These are phyloP conservation scores for Xylaria acuta DNA, from an alignment of 495 filamentous ascomycete genomes.

Conservation along the genomic window DNA sequence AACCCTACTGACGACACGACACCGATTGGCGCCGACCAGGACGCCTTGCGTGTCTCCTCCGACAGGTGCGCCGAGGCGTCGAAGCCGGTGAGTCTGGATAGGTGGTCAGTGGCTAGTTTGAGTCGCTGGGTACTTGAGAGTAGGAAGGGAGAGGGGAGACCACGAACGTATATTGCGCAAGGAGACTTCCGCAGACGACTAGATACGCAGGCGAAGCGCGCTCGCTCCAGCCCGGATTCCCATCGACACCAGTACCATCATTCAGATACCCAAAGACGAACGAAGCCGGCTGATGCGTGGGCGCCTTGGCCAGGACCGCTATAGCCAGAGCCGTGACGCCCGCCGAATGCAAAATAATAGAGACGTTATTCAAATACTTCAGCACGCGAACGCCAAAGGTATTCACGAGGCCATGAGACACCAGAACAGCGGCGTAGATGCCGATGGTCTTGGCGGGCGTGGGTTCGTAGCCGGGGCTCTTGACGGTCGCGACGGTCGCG, in stretches of 20 bases:
- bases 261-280: constrained; percentile 65
- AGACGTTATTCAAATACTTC: constrained; percentile 60
- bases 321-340: constrained; percentile 51
- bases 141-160: constrained; percentile 27
- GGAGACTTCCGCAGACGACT: constrained; percentile 59
- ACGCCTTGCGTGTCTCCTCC: constrained; percentile 66
- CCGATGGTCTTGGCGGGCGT: constrained; percentile 63
- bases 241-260: constrained; percentile 61
- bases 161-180: constrained; percentile 62
- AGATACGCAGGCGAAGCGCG: constrained; percentile 50
- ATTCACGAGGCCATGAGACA: constrained; percentile 66
- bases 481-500: constrained; percentile 63
- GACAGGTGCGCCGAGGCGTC: constrained; percentile 65
- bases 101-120: neutral
- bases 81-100: constrained; percentile 45
- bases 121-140: too few species aligned
- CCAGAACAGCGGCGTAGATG: constrained; percentile 64
- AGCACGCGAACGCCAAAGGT: constrained; percentile 58
- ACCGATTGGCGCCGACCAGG: constrained; percentile 66
- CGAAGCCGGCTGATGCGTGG: constrained; percentile 63
- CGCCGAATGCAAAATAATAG: constrained; percentile 50
- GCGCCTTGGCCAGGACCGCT: constrained; percentile 66
- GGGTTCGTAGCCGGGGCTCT: constrained; percentile 55
- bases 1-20: constrained; percentile 65
- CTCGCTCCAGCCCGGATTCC: constrained; percentile 56